These are phyloP conservation scores for Blastobotrys capitulatus DNA, from an alignment of 1,139 yeast species.

Conservation along the genomic window DNA sequence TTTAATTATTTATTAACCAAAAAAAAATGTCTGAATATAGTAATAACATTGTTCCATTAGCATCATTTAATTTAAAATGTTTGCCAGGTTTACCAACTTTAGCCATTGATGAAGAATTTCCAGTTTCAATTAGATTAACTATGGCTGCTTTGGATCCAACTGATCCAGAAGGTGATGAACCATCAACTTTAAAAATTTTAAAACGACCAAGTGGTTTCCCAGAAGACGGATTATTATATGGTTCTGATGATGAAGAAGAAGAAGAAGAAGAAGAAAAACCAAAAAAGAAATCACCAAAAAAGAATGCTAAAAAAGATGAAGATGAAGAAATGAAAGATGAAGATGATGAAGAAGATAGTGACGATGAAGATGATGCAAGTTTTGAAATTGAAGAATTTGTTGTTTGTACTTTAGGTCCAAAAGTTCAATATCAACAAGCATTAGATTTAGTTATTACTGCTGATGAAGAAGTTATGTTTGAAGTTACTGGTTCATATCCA, in stretches of 20 bases:
- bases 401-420: slow-evolving; percentile 86
- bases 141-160: slow-evolving; percentile 94
- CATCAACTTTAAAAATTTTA: slow-evolving; percentile 84
- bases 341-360: slow-evolving; percentile 45
- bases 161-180: slow-evolving; percentile 67
- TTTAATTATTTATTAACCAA: not conserved
- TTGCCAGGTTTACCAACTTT: slow-evolving; percentile 83
- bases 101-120: slow-evolving; percentile 80
- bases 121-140: slow-evolving; percentile 84
- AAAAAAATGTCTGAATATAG: slow-evolving; percentile 11
- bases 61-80: slow-evolving; percentile 78
- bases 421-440: slow-evolving; percentile 73
- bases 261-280: slow-evolving; percentile 48
- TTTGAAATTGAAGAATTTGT: slow-evolving; percentile 74
- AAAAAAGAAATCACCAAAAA: slow-evolving; percentile 36
- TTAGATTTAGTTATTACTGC: slow-evolving; percentile 86
- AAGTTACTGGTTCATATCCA: slow-evolving; percentile 93
- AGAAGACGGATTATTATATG: slow-evolving; percentile 45
- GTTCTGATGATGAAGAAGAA: slow-evolving; percentile 47
- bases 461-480: slow-evolving; percentile 89
- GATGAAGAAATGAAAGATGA: slow-evolving; percentile 21
- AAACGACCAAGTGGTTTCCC: slow-evolving; percentile 58
- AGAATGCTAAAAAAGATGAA: slow-evolving; percentile 22
- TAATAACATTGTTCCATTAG: slow-evolving; percentile 59
- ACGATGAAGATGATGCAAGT: slow-evolving; percentile 50